A percentile compares a stretch with the other conserved stretches of the same genome.
phyloP scores from a whole-genome alignment of 2,329 filamentous ascomycete species.

The Emergomyces pasteurianus region DNA sequence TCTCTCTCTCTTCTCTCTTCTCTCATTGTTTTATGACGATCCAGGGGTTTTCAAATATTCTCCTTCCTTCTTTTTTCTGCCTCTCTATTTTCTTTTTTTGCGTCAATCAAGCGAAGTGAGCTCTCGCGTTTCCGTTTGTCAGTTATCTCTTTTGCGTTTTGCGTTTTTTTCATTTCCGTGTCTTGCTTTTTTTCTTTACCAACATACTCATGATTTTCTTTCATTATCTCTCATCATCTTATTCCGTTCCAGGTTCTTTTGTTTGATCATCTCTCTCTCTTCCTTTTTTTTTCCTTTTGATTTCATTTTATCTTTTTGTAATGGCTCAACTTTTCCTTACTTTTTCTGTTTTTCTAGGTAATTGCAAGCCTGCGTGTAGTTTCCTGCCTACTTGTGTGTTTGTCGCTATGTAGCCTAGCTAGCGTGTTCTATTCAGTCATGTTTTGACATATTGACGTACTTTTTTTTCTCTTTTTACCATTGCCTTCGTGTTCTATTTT shows the following conservation, averaged over 20 bases:
- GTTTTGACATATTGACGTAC: too few relatives aligned
- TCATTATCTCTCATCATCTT: background rate
- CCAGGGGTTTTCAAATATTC: background rate
- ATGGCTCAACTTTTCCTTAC: background rate
- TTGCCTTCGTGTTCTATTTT: too few relatives aligned
- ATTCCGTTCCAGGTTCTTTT: background rate
- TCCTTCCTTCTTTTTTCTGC: background rate
- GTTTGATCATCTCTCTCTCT: background rate
- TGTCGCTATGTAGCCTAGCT: background rate
- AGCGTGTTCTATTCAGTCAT: background rate
- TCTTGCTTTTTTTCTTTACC: background rate
- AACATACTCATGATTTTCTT: background rate
- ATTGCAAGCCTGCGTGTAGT: background rate
- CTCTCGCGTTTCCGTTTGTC: background rate
- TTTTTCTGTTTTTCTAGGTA: background rate
- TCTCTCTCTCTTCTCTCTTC: background rate
- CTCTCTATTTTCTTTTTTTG: background rate
- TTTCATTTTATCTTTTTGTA: background rate
- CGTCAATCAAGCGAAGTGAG: background rate
- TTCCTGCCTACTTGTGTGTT: background rate
- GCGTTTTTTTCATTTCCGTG: background rate
- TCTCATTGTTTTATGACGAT: constrained; percentile 3
- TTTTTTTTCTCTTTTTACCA: too few relatives aligned
- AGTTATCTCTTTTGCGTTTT: background rate
- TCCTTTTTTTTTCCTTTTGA: background rate